Evolutionary conservation across 495 filamentous ascomycete species (phyloP), one percentile per base, ranked within the genome.

Genomic region (Aspergillus carlsbadensis): DNA sequence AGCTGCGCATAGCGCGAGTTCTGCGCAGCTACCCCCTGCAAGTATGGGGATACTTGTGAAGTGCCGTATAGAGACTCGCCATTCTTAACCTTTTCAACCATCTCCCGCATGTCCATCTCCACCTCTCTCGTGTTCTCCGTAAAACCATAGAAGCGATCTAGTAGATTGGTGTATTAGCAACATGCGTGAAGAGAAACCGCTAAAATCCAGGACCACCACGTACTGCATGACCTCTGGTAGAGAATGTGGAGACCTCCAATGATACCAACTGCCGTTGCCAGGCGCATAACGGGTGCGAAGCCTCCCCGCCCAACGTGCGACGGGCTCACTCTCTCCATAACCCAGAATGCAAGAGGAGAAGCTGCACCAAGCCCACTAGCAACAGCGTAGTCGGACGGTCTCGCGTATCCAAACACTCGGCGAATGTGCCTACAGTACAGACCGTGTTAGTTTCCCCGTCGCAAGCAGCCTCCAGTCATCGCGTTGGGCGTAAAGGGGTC

Each of bases 91-190:
- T 90, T 92, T 66, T 85, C 82, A 5, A 96, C 92, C 94, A 98
- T 98, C 78, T 98, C 94, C 52, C 82, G 84, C 91, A 96, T 98
- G 68, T 98, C 94, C 86, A 93, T 88, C 37, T 96, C 90, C 26
- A 92, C 76, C 67, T 98, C 94, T 54, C 95, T 85, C 40, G 84
- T 73, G 75, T 98, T 98, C 70, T 98, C 94, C 31, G 82, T 84
- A 76, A 90, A 88, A 59, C 94, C 94, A 79, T 96, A 96, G 78
- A 98, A 97, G 44, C 94, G 90, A 64, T 71, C 72, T 75, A 60
- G 42, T n/a, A 43, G 26, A 13, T 10, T 39, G 49, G 6, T 15
- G 11, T 20, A 42, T 52, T 13, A 56, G 22, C 29, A 8, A 21
- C 20, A 18, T n/a, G 5, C 6, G 6, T 17, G 13, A 6, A 40